Base-by-base conservation (phyloP, 805 yeast species). In the Suhomyces vadensis region DNA sequence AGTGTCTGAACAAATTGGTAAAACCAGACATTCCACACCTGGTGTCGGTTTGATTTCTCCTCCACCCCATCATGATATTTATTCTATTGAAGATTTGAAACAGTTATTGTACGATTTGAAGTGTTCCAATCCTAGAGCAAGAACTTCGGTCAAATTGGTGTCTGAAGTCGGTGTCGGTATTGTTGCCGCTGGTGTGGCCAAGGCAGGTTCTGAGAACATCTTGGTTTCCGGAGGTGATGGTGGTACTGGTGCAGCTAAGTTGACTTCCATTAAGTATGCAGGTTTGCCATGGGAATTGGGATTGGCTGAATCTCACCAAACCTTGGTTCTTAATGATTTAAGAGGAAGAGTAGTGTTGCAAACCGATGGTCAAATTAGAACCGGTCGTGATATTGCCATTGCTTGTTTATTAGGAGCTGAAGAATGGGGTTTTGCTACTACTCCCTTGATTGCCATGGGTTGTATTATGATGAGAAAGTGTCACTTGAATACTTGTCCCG, bases 211-310 rank as follows among this genome's bases (percentile, higher is more conserved):
- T 10, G 98, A 94, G 64, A 96, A 92, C 63, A 86, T 92, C 59
- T 78, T 92, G 63, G 87, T 92, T 52, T 87, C 97, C 48, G 98
- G 98, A 60, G 97, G 95, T 62, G 98, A 92, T 69, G 99, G 99
- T 80, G 99, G 99, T 75, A 92, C 99, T 46, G 99, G 99, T 83
- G 99, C 99, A 47, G 92, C 97, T 48, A 82, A 95, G 67, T 88
- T 95, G 89, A 91, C 97, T 16, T 94, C 96, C 64, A 90, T 92
- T 64, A 91, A 91, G 66, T 84, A 91, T 64, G 97, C 99, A 46
- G 98, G 99, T 69, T 78, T 92, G 54, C 98, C 99, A 39, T 92
- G 99, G 99, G 99, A 92, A 69, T 79, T 92, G 57, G 99, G 99
- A 63, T 78, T 92, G 51, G 98, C 98, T 47, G 99, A 92, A 74